Percentiles rank a stretch among this genome's conserved stretches.
These are phyloP conservation scores for Cystobasidium tubakii DNA, from an alignment of 768 basidiomycete species.

Conservation along the genomic window DNA sequence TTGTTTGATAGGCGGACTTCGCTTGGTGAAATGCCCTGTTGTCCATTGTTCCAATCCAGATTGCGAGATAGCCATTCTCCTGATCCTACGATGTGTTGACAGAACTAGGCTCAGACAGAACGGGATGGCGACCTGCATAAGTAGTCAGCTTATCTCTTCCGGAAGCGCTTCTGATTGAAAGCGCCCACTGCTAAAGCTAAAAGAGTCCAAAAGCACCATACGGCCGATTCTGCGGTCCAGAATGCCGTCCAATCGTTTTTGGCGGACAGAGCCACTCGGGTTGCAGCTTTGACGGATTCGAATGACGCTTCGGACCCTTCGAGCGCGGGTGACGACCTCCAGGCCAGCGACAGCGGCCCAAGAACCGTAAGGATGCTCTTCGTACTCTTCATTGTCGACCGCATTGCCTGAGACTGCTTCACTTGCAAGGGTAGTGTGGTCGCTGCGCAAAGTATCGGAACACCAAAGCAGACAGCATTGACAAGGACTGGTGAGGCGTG, in stretches of 20 bases:
- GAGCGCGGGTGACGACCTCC: background rate
- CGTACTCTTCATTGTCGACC: background rate
- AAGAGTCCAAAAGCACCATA: conserved; percentile 17
- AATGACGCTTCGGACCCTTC: background rate
- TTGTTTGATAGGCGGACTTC: background rate
- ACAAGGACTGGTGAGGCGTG: background rate
- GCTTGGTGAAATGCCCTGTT: background rate
- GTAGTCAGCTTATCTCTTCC: too few species aligned
- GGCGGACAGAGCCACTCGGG: background rate
- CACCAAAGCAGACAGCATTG: conserved; percentile 16
- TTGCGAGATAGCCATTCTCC: conserved; percentile 13
- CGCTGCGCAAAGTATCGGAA: background rate
- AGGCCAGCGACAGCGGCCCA: background rate
- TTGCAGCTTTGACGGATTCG: background rate
- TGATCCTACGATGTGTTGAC: background rate
- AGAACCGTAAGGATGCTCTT: too few species aligned
- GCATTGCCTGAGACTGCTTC: conserved; percentile 9
- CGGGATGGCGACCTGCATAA: conserved; percentile 8
- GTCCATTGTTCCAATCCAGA: background rate
- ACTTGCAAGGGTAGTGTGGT: conserved; percentile 8
- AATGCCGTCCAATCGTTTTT: background rate
- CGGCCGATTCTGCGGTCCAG: background rate
- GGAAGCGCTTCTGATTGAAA: too few species aligned
- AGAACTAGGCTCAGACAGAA: conserved; percentile 9
- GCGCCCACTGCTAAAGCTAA: background rate